Conservation (phyloP, 148 eudicot genomes). For the Simmondsia chinensis region DNA sequence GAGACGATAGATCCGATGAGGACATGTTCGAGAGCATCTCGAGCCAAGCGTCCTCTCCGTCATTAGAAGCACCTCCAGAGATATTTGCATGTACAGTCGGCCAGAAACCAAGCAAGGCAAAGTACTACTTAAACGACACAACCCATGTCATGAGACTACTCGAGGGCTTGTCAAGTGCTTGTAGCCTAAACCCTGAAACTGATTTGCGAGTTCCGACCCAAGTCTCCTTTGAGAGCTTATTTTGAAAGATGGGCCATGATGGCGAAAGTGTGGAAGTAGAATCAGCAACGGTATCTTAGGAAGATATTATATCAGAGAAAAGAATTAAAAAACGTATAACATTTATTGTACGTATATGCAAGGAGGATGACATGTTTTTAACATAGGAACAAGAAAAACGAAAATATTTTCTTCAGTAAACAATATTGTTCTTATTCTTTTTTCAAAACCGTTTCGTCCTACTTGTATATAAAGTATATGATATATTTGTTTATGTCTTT, state of each 20-base stretch:
- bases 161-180: conserved; percentile 31
- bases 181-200: conserved; percentile 18
- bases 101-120: conserved; percentile 71
- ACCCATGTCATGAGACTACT: conserved; percentile 38
- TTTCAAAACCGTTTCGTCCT: too few species aligned
- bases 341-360: too few species aligned
- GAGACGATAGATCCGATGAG: conserved; percentile 64
- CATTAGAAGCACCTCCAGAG: conserved; percentile 23
- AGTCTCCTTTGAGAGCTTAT: conserved; percentile 30
- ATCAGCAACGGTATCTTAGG: too few species aligned
- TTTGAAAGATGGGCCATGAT: neutral
- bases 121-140: conserved; percentile 48
- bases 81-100: conserved; percentile 67
- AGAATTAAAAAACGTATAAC: too few species aligned
- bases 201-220: conserved; percentile 7
- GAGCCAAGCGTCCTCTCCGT: conserved; percentile 17
- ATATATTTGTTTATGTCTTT: too few species aligned
- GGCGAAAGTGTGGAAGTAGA: too few species aligned
- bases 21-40: conserved; percentile 60
- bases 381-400: too few species aligned
- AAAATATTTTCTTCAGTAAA: too few species aligned
- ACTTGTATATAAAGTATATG: too few species aligned
- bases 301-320: too few species aligned
- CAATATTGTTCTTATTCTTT: too few species aligned
- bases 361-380: too few species aligned